Base-by-base conservation (phyloP, 2,329 filamentous ascomycete species). In the Scortechinia acanthostroma region DNA sequence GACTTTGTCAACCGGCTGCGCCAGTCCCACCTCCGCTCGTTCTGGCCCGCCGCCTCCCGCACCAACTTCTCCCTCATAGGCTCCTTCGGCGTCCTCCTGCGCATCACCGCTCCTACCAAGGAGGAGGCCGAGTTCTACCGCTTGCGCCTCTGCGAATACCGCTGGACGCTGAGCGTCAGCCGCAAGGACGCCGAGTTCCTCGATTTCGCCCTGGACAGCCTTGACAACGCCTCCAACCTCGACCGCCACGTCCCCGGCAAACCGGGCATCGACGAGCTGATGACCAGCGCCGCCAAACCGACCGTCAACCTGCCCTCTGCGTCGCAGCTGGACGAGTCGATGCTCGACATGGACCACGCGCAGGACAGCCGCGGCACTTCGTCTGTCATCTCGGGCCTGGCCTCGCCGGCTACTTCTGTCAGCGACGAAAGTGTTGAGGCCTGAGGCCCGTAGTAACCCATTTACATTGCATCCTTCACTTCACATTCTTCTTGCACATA, bases 41-140 rank as follows among this genome's bases (percentile, higher is more conserved):
- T 71, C 54, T 71, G 68, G 68, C 69, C 66, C 47, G 70, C 63
- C 15, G 60, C 64, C 4, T 67, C 66, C 3, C 62, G 62, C 21
- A 63, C 65, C 52, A 64, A 62, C 48, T 62, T 68, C 43, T 60
- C 61, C 2, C 55, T 69, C n/a, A 57, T 69, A 5, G 62, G 65
- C 6, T 60, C 63, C 1, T 67, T 68, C 44, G 63, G 64, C 22
- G 60, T 63, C 22, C 57, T 66, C 2, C 51, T 70, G 0, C 61
- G 58, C 51, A 55, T 54, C 4, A 65, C 65, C 10, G 55, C 63
- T 2, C 45, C 46, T 1, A 51, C 52, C 15, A 51, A 51, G 6
- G 56, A 63, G 20, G 64, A 69, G 47, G 54, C 57, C 23, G 51
- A 56, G 3, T 52, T 55, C 16, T 67, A 63, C 46, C 55, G 57